Evolutionary conservation across 2,329 filamentous ascomycete species (phyloP), one percentile per base, ranked within the genome.

Genomic region (Acephala macrosclerotiorum): DNA sequence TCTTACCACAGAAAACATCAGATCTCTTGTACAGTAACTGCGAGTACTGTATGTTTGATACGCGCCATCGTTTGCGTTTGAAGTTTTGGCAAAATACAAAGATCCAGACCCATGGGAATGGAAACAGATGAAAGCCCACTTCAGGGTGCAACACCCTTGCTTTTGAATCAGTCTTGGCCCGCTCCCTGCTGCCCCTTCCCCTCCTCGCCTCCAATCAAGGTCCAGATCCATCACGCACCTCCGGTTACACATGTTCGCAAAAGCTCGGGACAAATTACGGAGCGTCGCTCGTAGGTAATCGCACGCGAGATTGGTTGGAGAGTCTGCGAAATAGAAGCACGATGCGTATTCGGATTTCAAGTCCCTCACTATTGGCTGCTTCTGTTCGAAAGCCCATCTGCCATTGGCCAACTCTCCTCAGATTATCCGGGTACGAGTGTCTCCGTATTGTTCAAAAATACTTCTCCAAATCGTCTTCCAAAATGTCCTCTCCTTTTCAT

Each of bases 341-440:
- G 45, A 2, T 18, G 7, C 49, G 49, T 53, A 29, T 53, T 53
- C 49, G 49, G 49, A 26, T 53, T 53, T 18, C 12, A 18, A 51
- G 8, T 8, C 5, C 25, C 25, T 33, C 49, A 14, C 26, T 12
- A 53, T 53, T 53, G 49, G 49, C 45, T 20, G 45, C 9, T 20
- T n/a, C 45, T 42, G 29, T 33, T 12, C 14, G 40, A 42, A n/a
- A 42, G 40, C 14, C 14, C 40, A 16, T 42, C n/a, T n/a, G n/a
- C n/a, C 40, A 42, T 42, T 42, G 40, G n/a, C 45, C n/a, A 2
- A 49, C n/a, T 6, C 45, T 12, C 18, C 45, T 22, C 45, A 49
- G 45, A 22, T 22, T n/a, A 22, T 14, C 45, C 49, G 49, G 49
- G 33, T 53, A 25, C 49, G 49, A 53, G 49, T 18, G 49, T 33